phyloP scores from a whole-genome alignment of 768 basidiomycete genomes.

The Naganishia onofrii region DNA sequence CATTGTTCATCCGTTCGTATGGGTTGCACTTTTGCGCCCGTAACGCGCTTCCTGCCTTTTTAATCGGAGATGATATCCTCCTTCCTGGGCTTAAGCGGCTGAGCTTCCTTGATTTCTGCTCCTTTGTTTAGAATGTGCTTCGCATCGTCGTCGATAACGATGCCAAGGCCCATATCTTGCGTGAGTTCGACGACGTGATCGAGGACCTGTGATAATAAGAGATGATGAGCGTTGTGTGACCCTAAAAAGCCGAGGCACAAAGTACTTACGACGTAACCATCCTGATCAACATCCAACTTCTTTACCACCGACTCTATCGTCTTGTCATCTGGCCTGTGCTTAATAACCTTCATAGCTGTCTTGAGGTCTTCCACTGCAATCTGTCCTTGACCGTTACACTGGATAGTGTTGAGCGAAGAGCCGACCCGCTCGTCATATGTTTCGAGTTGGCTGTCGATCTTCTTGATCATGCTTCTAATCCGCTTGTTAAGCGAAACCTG shows the following conservation, averaged over 20 bases:
- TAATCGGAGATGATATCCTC: slow-evolving; percentile 78
- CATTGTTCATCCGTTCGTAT: too few species aligned
- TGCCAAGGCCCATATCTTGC: slow-evolving; percentile 80
- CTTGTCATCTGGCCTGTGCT: slow-evolving; percentile 86
- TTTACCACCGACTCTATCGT: slow-evolving; percentile 80
- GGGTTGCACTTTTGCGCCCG: neutral
- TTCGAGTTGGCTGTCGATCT: slow-evolving; percentile 86
- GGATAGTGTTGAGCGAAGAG: slow-evolving; percentile 52
- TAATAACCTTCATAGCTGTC: slow-evolving; percentile 87
- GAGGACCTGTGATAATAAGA: slow-evolving; percentile 54
- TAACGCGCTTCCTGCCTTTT: neutral
- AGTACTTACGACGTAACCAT: slow-evolving; percentile 76
- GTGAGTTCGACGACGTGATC: slow-evolving; percentile 90
- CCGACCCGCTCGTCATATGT: slow-evolving; percentile 77
- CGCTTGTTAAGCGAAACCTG: slow-evolving; percentile 84
- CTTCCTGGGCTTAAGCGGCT: slow-evolving; percentile 70
- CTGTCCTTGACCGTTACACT: slow-evolving; percentile 60
- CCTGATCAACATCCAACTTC: slow-evolving; percentile 92
- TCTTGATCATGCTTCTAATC: slow-evolving; percentile 90
- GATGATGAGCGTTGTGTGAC: neutral
- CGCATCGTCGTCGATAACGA: slow-evolving; percentile 79
- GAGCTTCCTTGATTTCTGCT: slow-evolving; percentile 48
- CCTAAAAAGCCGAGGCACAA: neutral
- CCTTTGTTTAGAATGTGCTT: slow-evolving; percentile 65
- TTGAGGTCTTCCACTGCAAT: slow-evolving; percentile 85